Evolutionary conservation across 148 eudicot genomes (phyloP), one percentile per base, ranked within the genome.

Genomic region (Chenopodium suecicum): DNA sequence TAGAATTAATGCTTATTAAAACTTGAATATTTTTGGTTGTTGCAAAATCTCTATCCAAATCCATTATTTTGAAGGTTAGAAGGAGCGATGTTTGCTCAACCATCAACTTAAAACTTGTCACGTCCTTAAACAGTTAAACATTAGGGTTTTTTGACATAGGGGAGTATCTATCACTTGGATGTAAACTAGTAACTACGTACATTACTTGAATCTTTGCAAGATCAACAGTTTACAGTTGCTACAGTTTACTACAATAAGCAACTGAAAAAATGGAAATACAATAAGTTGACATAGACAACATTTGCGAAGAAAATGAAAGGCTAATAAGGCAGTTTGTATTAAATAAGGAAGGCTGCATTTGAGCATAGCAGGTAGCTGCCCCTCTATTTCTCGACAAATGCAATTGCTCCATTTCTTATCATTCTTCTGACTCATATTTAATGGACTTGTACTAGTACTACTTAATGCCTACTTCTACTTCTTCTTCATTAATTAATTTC

Each of bases 351-450:
- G 50, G 66, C 67, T 32, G 16, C 23, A 56, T 76, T 34, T 60
- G 46, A 22, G 48, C n/a, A 22, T 4, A 25, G 78, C 66, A 75
- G 63, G 63, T 58, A 58, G 25, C 27, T 58, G 67, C 65, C 75
- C 75, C 75, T 72, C 75, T 72, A 72, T 72, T 72, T 48, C 60
- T 73, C 76, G 76, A 73, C 76, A 73, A 47, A 47, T 46, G 13
- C 32, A 22, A 73, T 47, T 73, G 58, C 50, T 60, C 19, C 79
- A 54, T 54, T 75, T 25, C 48, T 25, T 47, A 70, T 68, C 71
- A 68, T 62, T 62, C 27, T 7, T 62, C 66, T 62, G 66, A 62
- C 66, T 19, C 20, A 6, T 5, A 70, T 70, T 56, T 70, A 70
- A 70, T 62, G 22, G 14, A 27, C 19, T 69, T 31, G 73, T 31